A percentile compares a stretch with the other conserved stretches of the same genome.
Conservation (phyloP, 208 protist species). For the Wallacemonas sp. region DNA sequence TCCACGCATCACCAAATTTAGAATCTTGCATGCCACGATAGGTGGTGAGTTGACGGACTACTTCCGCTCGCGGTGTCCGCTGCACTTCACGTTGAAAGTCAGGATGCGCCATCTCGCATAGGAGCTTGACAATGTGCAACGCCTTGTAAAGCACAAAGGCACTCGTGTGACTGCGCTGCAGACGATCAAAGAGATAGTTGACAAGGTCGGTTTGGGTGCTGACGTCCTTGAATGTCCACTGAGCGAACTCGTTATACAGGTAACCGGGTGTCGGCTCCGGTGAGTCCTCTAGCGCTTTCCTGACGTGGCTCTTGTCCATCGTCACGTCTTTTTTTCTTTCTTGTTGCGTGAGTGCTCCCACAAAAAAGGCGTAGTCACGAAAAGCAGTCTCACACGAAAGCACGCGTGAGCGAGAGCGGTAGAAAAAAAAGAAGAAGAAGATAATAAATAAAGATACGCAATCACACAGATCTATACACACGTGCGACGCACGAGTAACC, state of each 20-base stretch:
- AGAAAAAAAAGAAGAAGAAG: too few relatives aligned
- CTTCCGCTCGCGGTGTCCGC: slow-evolving; percentile 20
- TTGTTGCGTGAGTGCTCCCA: neutral
- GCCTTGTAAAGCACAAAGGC: slow-evolving; percentile 60
- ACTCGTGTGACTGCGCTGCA: slow-evolving; percentile 27
- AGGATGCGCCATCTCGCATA: slow-evolving; percentile 59
- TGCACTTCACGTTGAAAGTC: slow-evolving; percentile 73
- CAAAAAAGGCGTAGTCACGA: too few relatives aligned
- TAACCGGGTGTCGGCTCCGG: slow-evolving; percentile 57
- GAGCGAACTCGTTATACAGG: slow-evolving; percentile 57
- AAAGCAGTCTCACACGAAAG: too few relatives aligned
- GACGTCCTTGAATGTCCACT: slow-evolving; percentile 48
- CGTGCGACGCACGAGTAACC: too few relatives aligned
- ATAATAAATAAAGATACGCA: too few relatives aligned
- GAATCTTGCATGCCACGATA: slow-evolving; percentile 51
- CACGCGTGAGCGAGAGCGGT: too few relatives aligned
- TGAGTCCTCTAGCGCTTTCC: slow-evolving; percentile 45
- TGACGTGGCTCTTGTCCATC: slow-evolving; percentile 55
- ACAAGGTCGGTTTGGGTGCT: slow-evolving; percentile 45
- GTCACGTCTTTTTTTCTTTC: neutral
- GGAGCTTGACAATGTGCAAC: slow-evolving; percentile 63
- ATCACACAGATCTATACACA: too few relatives aligned
- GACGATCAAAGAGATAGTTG: slow-evolving; percentile 44
- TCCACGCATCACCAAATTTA: slow-evolving; percentile 52
- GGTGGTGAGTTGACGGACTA: slow-evolving; percentile 36